Evolutionary conservation across 208 protist species (phyloP).

Genomic region (Crithidia sp.): DNA sequence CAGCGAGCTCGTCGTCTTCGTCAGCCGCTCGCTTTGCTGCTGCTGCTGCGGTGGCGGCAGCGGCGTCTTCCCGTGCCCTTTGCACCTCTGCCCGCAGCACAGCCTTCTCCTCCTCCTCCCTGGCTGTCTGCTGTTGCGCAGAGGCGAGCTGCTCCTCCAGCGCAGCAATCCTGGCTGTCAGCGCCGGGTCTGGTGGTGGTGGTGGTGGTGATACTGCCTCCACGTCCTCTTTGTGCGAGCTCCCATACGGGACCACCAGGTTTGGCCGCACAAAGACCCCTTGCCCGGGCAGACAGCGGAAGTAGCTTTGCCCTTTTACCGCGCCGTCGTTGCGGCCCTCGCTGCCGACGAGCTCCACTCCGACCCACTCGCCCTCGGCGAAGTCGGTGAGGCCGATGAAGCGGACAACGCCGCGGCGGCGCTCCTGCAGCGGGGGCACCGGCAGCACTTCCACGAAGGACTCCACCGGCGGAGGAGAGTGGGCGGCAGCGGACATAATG

Average conservation of each 20-base stretch:
- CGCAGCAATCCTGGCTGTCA: neutral
- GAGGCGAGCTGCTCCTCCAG: conserved; percentile 4
- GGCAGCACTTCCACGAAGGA: conserved; percentile 59
- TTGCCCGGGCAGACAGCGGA: conserved; percentile 49
- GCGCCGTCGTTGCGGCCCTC: conserved; percentile 54
- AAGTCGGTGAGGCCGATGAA: conserved; percentile 64
- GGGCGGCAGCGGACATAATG: conserved; percentile 7
- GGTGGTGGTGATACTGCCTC: neutral
- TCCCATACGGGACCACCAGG: conserved; percentile 39
- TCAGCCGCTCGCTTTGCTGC: conserved; percentile 1
- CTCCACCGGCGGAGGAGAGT: conserved; percentile 15
- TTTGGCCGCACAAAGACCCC: conserved; percentile 68
- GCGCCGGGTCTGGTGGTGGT: neutral
- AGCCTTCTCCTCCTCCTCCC: neutral
- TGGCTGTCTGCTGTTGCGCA: neutral
- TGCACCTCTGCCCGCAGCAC: conserved; percentile 7
- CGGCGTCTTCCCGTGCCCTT: neutral
- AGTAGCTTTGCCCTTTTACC: conserved; percentile 56
- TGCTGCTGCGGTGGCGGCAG: neutral
- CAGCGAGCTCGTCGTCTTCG: conserved; percentile 23
- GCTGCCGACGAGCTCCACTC: conserved; percentile 60
- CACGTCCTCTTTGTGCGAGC: neutral
- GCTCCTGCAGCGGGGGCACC: conserved; percentile 29
- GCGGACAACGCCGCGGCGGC: conserved; percentile 65
- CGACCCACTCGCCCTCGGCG: conserved; percentile 57